Evolutionary conservation across 2,329 filamentous ascomycete species (phyloP).

Genomic region (Penicillium occitanis): DNA sequence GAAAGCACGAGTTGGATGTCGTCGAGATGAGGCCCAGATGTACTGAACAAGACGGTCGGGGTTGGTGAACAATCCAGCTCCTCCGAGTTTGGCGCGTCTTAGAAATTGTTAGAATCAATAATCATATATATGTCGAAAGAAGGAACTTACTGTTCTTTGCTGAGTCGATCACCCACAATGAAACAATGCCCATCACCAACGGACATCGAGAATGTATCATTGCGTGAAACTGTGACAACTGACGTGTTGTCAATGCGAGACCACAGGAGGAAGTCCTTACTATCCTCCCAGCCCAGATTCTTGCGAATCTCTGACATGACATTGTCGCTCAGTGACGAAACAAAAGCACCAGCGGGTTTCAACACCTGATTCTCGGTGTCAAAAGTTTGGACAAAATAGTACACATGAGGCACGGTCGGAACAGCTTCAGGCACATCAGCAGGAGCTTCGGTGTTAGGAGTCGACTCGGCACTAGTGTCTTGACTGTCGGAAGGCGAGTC

Average conservation of each 20-base stretch:
- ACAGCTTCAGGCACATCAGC: conserved; percentile 23
- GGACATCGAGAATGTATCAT: conserved; percentile 37
- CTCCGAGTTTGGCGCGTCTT: conserved; percentile 36
- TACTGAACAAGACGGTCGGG: conserved; percentile 45
- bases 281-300: conserved; percentile 38
- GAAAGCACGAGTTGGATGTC: conserved; percentile 47
- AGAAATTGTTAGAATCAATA: conserved; percentile 19
- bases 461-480: conserved; percentile 11
- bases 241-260: conserved; percentile 42
- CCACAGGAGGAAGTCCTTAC: conserved; percentile 46
- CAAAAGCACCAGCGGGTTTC: conserved; percentile 43
- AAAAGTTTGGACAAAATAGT: conserved; percentile 54
- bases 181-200: conserved; percentile 42
- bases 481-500: conserved; percentile 21
- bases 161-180: conserved; percentile 44
- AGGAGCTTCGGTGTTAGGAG: conserved; percentile 7
- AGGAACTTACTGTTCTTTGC: conserved; percentile 37
- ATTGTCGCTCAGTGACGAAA: conserved; percentile 41
- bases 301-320: conserved; percentile 44
- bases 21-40: conserved; percentile 45
- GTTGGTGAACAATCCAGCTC: conserved; percentile 37
- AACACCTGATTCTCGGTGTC: conserved; percentile 51
- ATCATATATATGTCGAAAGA: too few species aligned
- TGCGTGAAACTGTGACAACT: conserved; percentile 36
- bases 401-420: conserved; percentile 39